phyloP scores from a whole-genome alignment of 768 basidiomycete genomes.

The Suillus ampliporus region DNA sequence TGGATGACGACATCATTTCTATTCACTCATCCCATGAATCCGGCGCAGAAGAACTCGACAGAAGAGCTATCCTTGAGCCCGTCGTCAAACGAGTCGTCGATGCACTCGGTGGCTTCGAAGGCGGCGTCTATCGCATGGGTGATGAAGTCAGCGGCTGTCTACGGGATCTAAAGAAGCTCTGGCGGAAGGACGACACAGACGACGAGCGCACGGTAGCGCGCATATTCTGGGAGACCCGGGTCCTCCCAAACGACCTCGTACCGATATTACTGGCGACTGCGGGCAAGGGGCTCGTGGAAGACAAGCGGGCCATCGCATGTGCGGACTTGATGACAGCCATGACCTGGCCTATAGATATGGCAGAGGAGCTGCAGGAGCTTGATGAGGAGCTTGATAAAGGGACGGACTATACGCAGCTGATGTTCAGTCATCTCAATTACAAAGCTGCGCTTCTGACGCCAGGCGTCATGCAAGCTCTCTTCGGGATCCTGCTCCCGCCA shows the following conservation, averaged over 20 bases:
- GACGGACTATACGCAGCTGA: slow-evolving; percentile 88
- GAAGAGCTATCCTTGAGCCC: slow-evolving; percentile 65
- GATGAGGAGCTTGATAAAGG: slow-evolving; percentile 78
- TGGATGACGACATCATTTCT: slow-evolving; percentile 43
- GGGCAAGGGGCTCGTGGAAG: slow-evolving; percentile 76
- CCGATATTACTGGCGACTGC: slow-evolving; percentile 85
- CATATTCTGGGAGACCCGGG: slow-evolving; percentile 88
- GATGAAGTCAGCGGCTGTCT: slow-evolving; percentile 85
- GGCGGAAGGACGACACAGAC: slow-evolving; percentile 96
- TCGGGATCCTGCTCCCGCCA: slow-evolving; percentile 78
- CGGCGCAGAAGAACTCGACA: slow-evolving; percentile 37
- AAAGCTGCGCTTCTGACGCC: slow-evolving; percentile 75
- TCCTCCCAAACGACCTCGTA: slow-evolving; percentile 85
- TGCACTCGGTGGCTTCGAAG: slow-evolving; percentile 80
- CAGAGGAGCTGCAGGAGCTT: slow-evolving; percentile 92
- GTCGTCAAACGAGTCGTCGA: slow-evolving; percentile 77
- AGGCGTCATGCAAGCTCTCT: slow-evolving; percentile 71
- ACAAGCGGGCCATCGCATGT: slow-evolving; percentile 81
- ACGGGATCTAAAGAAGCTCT: slow-evolving; percentile 93
- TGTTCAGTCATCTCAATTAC: slow-evolving; percentile 84
- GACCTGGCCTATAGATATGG: slow-evolving; percentile 99
- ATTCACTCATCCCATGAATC: slow-evolving; percentile 35
- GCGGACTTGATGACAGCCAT: slow-evolving; percentile 93
- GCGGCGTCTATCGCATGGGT: slow-evolving; percentile 70
- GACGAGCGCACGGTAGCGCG: slow-evolving; percentile 96